Conservation (phyloP, 1,284 basidiomycete species). For the Wolfiporia cocos region DNA sequence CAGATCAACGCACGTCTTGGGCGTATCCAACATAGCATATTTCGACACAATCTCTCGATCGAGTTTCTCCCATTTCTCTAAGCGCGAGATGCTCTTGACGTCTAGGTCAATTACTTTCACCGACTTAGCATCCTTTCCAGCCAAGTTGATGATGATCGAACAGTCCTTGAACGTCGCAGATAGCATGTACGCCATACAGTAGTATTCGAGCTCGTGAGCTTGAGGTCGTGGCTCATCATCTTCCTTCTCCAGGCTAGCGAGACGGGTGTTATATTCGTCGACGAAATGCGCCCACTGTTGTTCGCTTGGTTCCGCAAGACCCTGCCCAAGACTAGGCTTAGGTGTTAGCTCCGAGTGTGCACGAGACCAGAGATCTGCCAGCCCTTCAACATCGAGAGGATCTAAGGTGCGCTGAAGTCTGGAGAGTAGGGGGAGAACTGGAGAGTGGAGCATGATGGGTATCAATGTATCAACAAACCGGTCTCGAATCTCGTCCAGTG, state of each 20-base stretch:
- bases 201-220: conserved; percentile 45
- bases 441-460: conserved; percentile 46
- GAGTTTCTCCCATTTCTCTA: conserved; percentile 69
- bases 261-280: conserved; percentile 40
- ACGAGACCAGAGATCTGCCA: conserved; percentile 43
- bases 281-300: conserved; percentile 22
- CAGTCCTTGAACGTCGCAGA: conserved; percentile 97
- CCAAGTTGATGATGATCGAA: conserved; percentile 70
- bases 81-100: conserved; percentile 64
- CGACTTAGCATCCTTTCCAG: conserved; percentile 10
- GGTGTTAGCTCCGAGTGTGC: conserved; percentile 12
- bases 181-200: conserved; percentile 73
- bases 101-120: conserved; percentile 85
- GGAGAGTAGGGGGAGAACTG: conserved; percentile 53
- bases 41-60: conserved; percentile 61
- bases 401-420: conserved; percentile 76
- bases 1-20: conserved; percentile 11
- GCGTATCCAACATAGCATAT: conserved; percentile 32
- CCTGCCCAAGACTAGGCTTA: conserved; percentile 12
- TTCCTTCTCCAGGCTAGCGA: conserved; percentile 5
- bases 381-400: conserved; percentile 77
- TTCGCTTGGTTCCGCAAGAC: conserved; percentile 18
- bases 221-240: conserved; percentile 28
- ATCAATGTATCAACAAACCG: conserved; percentile 42
- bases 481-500: conserved; percentile 13